These are phyloP conservation scores for Diophrys sp. DNA, from an alignment of 73 alveolate genomes.

Conservation along the genomic window DNA sequence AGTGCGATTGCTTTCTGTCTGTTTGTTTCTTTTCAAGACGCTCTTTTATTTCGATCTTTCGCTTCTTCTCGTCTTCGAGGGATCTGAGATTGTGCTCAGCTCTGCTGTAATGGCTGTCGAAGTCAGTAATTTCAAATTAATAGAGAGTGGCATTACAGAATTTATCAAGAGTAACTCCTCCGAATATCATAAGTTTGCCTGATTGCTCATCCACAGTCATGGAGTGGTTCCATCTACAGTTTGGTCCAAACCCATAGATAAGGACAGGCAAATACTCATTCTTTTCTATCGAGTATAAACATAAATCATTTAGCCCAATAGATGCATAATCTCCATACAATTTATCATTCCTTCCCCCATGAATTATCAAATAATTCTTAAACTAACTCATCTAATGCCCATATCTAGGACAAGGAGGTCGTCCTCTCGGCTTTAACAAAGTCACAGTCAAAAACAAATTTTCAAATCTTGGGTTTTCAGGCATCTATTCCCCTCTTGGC, in stretches of 20 bases:
- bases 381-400: not conserved
- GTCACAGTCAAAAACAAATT: not conserved
- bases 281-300: not conserved
- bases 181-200: constrained; percentile 14
- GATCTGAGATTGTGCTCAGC: not conserved
- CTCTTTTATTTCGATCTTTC: too few species aligned
- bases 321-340: not conserved
- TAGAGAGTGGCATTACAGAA: constrained; percentile 8
- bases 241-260: not conserved
- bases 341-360: constrained; percentile 19
- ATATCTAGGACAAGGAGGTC: constrained; percentile 5
- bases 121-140: not conserved
- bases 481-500: not conserved
- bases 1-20: too few species aligned
- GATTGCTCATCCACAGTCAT: not conserved
- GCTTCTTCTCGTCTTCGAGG: not conserved
- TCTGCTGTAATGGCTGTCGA: not conserved
- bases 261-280: not conserved
- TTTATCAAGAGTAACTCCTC: constrained; percentile 11
- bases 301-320: constrained; percentile 4
- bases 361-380: not conserved
- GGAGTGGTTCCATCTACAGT: not conserved
- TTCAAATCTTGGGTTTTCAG: too few species aligned
- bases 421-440: not conserved
- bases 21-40: too few species aligned